phyloP scores from a whole-genome alignment of 2,329 filamentous ascomycete species.

The Penicillium sp. region DNA sequence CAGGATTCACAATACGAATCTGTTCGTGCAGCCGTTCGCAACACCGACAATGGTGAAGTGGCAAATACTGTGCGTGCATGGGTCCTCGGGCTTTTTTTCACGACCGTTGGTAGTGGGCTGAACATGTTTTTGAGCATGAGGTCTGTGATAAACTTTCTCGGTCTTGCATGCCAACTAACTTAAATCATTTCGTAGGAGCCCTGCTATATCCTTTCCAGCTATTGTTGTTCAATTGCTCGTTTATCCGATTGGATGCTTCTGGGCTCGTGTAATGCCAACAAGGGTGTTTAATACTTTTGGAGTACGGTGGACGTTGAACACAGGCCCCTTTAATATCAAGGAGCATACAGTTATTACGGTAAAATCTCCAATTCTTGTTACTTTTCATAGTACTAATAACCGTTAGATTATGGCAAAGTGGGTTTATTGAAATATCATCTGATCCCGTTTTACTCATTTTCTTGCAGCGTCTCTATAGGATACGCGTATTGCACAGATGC shows the following conservation, averaged over 20 bases:
- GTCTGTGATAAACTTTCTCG: constrained; percentile 30
- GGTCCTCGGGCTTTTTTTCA: constrained; percentile 60
- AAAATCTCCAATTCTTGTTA: constrained; percentile 37
- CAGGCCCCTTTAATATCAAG: constrained; percentile 46
- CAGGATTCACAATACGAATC: constrained; percentile 68
- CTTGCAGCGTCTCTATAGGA: constrained; percentile 26
- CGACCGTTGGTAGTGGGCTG: constrained; percentile 61
- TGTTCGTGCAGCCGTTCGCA: constrained; percentile 64
- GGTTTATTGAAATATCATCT: neutral
- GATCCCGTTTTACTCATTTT: neutral
- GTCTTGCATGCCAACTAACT: neutral
- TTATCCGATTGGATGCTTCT: constrained; percentile 51
- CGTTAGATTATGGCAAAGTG: constrained; percentile 25
- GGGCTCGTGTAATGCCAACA: constrained; percentile 38
- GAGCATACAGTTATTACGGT: constrained; percentile 44
- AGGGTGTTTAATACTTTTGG: constrained; percentile 38
- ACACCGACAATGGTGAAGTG: constrained; percentile 64
- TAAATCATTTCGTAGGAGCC: constrained; percentile 30
- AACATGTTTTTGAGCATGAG: constrained; percentile 61
- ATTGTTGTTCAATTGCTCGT: constrained; percentile 63
- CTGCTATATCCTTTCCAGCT: constrained; percentile 60
- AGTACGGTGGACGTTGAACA: constrained; percentile 37
- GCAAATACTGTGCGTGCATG: constrained; percentile 65
- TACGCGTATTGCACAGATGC: constrained; percentile 35
- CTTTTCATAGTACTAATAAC: neutral